Evolutionary conservation across 208 protist species (phyloP).

Genomic region (Leishmania major): DNA sequence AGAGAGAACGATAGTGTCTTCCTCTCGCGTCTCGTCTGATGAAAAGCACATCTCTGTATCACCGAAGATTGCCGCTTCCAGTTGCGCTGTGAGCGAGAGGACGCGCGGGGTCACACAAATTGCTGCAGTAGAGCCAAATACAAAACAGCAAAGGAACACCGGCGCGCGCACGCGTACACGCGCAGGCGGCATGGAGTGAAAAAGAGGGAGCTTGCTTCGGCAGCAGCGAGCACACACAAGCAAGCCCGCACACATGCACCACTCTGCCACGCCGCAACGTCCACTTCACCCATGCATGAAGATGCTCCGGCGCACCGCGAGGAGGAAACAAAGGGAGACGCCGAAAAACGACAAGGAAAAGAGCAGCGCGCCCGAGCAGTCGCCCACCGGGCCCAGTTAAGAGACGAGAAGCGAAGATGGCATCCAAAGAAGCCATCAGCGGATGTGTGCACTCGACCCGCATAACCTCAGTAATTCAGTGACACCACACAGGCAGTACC

Average conservation of each 20-base stretch:
- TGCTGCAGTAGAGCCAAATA: neutral
- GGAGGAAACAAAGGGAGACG: too few relatives aligned
- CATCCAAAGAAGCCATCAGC: neutral
- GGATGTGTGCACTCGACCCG: conserved; percentile 7
- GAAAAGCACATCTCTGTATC: neutral
- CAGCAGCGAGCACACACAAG: neutral
- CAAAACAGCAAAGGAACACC: neutral
- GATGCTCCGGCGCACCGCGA: neutral
- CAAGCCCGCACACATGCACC: neutral
- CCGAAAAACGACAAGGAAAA: neutral
- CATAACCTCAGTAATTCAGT: conserved; percentile 70
- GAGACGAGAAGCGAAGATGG: neutral
- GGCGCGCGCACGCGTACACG: neutral
- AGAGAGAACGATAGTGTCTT: neutral
- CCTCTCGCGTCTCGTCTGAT: neutral
- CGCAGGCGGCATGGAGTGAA: neutral
- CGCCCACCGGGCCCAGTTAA: neutral
- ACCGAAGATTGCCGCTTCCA: neutral
- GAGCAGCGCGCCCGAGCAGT: neutral
- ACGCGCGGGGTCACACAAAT: neutral
- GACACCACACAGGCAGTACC: conserved; percentile 92
- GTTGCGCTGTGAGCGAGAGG: neutral
- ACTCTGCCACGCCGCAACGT: neutral
- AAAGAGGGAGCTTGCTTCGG: neutral
- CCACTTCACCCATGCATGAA: neutral